Evolutionary conservation across 2,329 filamentous ascomycete genomes (phyloP).

Genomic region (Diaporthe vexans): DNA sequence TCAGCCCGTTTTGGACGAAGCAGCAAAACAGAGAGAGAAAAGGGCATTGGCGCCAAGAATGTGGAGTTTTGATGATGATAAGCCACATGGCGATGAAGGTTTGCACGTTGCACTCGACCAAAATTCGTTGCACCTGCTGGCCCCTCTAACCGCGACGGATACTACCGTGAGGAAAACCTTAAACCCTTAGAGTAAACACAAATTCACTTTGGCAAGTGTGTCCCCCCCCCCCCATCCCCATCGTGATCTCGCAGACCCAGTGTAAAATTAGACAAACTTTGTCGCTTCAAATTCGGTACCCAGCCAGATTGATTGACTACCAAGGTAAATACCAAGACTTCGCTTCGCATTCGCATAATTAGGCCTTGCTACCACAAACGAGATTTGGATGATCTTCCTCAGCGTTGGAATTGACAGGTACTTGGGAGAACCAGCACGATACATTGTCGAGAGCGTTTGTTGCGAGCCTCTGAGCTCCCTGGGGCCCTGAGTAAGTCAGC

Average conservation of each 20-base stretch:
- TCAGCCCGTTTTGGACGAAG: slow-evolving; percentile 6
- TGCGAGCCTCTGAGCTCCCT: not conserved
- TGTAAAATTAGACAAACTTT: slow-evolving; percentile 33
- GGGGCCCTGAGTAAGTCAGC: not conserved
- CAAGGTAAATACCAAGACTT: not conserved
- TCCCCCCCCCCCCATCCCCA: not conserved
- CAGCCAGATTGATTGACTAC: not conserved
- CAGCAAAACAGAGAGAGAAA: not conserved
- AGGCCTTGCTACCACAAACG: not conserved
- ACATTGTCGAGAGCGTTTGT: not conserved
- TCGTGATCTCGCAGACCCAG: slow-evolving; percentile 8
- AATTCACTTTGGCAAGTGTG: not conserved
- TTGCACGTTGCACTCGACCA: not conserved
- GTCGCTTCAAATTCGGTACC: not conserved
- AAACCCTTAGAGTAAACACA: not conserved
- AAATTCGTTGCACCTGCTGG: not conserved
- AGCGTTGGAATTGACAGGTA: slow-evolving; percentile 14
- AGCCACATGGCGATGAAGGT: not conserved
- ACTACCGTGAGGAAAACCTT: slow-evolving; percentile 17
- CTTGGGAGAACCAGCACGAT: slow-evolving; percentile 11
- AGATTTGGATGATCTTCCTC: not conserved
- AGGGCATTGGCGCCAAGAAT: slow-evolving; percentile 26
- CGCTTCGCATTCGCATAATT: not conserved
- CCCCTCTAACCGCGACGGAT: slow-evolving; percentile 26
- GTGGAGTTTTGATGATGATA: not conserved